Conservation (phyloP, 176 grass and related monocot species). For the Chrysopogon serrulatus region DNA sequence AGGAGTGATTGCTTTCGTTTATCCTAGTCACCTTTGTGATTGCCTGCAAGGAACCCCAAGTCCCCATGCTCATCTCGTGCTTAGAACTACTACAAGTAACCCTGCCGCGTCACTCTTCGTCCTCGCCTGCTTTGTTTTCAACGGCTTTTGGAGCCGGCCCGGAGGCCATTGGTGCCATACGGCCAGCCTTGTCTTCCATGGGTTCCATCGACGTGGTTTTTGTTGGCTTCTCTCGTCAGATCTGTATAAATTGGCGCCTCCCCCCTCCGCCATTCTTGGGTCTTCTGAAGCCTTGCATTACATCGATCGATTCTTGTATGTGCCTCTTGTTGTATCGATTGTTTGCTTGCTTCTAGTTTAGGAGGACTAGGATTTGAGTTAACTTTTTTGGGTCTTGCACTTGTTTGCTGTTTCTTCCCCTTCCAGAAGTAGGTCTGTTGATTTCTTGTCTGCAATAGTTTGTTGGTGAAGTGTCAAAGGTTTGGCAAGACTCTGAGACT, state of each 20-base stretch:
- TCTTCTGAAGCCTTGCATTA: not conserved
- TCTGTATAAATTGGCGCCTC: slow-evolving; percentile 28
- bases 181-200: not conserved
- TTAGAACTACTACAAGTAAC: not conserved
- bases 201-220: slow-evolving; percentile 14
- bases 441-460: not conserved
- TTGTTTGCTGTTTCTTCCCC: not conserved
- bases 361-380: not conserved
- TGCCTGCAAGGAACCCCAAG: slow-evolving; percentile 21
- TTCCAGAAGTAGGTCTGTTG: not conserved
- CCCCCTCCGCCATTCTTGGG: not conserved
- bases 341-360: not conserved
- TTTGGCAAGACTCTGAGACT: not conserved
- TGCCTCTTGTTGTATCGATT: not conserved
- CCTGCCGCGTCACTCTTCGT: slow-evolving; percentile 14
- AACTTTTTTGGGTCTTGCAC: not conserved
- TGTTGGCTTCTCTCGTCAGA: slow-evolving; percentile 18
- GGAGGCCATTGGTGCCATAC: slow-evolving; percentile 1
- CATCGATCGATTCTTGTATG: slow-evolving; percentile 20
- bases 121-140: slow-evolving; percentile 10
- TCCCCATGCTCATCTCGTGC: slow-evolving; percentile 18
- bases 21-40: slow-evolving; percentile 1
- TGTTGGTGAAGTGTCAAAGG: not conserved
- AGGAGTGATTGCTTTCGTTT: not conserved
- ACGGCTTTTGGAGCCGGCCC: slow-evolving; percentile 19